Base-by-base conservation (phyloP, 2,329 filamentous ascomycete species). In the Sodiomyces alkalinus region DNA sequence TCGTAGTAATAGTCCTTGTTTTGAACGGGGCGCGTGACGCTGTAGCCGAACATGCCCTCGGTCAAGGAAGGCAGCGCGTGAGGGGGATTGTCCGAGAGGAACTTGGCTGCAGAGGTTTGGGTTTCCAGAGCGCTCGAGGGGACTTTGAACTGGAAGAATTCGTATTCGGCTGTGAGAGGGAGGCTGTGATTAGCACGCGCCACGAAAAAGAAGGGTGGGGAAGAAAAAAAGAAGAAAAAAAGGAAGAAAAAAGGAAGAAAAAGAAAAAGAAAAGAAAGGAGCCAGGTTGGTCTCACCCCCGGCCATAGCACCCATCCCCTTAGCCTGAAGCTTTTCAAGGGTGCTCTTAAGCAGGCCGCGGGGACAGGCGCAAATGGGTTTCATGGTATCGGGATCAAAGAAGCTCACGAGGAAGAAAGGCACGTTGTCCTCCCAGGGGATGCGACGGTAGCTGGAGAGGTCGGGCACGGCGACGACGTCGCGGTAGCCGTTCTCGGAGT, bases 11-110 rank as follows among this genome's bases (percentile, higher is more conserved):
- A 93, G 22, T 90, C 81, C 53, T 92, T 75, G 52, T 93, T 93
- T 46, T 92, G 82, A 2, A 86, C 71, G 0, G 86, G 80, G 14
- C 85, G 66, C 7, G 81, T 92, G 39, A 93, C 60, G 38, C 81
- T 90, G 60, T 94, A 94, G 33, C 85, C 86, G 44, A 93, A 93
- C 86, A 93, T 93, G 45, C 86, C 86, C 47, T 92, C 81, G 7
- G 86, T 92, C 28, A 94, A 58, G 15, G 79, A 62, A 1, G 82
- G 82, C 7, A 93, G 66, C n/a, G 72, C 53, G 27, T 76, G 60
- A 10, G 79, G 72, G 0, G 80, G 68, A 48, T 92, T 83, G 6
- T 76, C 59, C 43, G 70, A 65, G 20, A 92, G 68, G 50, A 80
- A 92, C 6, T 65, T 56, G 15, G 82, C 80, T 1, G 82, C 80